These are phyloP conservation scores for Lasiosphaeria hispida DNA, from an alignment of 495 filamentous ascomycete genomes.

Conservation along the genomic window DNA sequence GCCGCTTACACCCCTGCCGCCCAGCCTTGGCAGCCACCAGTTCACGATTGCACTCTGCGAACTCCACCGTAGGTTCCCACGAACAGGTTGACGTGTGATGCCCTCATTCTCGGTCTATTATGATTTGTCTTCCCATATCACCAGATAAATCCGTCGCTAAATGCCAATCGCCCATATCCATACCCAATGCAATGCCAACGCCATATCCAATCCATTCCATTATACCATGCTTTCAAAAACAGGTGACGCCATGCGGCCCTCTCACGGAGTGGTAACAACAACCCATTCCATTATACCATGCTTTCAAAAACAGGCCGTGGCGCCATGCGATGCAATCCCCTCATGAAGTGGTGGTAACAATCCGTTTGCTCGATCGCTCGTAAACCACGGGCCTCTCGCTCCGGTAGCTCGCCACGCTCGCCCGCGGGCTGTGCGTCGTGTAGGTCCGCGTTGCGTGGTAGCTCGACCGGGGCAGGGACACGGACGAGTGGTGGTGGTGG, in stretches of 20 bases:
- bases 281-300: constrained; percentile 5
- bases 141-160: too few relatives aligned
- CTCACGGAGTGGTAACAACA: too few relatives aligned
- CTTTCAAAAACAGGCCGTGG: background rate
- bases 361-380: constrained; percentile 16
- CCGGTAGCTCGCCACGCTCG: constrained; percentile 34
- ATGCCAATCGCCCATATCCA: too few relatives aligned
- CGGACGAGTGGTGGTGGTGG: constrained; percentile 4
- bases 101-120: too few relatives aligned
- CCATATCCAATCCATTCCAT: too few relatives aligned
- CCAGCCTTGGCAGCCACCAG: background rate
- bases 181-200: too few relatives aligned
- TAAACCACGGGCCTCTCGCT: constrained; percentile 13
- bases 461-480: constrained; percentile 1
- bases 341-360: background rate
- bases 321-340: background rate
- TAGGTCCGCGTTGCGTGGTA: constrained; percentile 5
- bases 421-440: constrained; percentile 26
- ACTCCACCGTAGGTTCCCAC: background rate
- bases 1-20: background rate
- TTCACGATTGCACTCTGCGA: background rate
- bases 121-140: too few relatives aligned
- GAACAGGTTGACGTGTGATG: background rate
- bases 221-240: too few relatives aligned
- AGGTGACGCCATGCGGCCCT: too few relatives aligned